Percentiles rank a stretch among this genome's conserved stretches.
These are phyloP conservation scores for Hypoxylon fragiforme DNA, from an alignment of 495 filamentous ascomycete species.

Conservation along the genomic window DNA sequence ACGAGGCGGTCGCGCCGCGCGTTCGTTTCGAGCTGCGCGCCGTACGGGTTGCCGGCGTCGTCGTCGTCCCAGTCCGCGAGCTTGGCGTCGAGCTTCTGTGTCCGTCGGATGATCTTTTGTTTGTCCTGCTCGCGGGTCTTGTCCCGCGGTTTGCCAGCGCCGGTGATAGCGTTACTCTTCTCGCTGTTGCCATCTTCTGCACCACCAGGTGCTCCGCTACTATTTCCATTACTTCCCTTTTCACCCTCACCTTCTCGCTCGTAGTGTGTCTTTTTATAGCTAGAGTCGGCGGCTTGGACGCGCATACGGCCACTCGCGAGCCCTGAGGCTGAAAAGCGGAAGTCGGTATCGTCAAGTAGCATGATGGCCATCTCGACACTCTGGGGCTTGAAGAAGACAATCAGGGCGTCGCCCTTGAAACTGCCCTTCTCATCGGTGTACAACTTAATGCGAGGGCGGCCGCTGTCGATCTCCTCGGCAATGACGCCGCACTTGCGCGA, in stretches of 20 bases:
- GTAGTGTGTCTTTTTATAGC: conserved; percentile 74
- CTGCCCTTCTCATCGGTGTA: conserved; percentile 80
- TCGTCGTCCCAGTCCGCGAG: conserved; percentile 93
- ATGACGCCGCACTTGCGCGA: conserved; percentile 87
- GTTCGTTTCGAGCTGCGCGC: conserved; percentile 53
- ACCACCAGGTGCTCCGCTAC: conserved; percentile 29
- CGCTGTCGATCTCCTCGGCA: conserved; percentile 87
- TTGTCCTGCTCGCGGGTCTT: conserved; percentile 67
- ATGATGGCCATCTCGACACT: conserved; percentile 86
- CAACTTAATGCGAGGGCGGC: conserved; percentile 86
- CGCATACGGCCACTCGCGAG: conserved; percentile 65
- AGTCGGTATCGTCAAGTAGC: conserved; percentile 87
- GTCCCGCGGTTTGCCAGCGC: conserved; percentile 38
- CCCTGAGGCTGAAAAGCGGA: conserved; percentile 63
- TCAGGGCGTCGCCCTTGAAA: conserved; percentile 90
- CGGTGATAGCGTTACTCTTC: conserved; percentile 29
- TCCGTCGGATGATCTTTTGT: conserved; percentile 84
- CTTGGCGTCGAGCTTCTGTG: conserved; percentile 84
- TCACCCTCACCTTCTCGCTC: conserved; percentile 28
- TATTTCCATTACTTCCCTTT: conserved; percentile 27
- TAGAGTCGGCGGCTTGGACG: conserved; percentile 82
- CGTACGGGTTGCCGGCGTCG: conserved; percentile 63
- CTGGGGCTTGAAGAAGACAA: conserved; percentile 93
- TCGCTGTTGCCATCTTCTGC: conserved; percentile 42
- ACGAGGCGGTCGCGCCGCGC: conserved; percentile 77